Evolutionary conservation across 2,329 filamentous ascomycete species (phyloP).

Genomic region (Zymoseptoria passerinii): DNA sequence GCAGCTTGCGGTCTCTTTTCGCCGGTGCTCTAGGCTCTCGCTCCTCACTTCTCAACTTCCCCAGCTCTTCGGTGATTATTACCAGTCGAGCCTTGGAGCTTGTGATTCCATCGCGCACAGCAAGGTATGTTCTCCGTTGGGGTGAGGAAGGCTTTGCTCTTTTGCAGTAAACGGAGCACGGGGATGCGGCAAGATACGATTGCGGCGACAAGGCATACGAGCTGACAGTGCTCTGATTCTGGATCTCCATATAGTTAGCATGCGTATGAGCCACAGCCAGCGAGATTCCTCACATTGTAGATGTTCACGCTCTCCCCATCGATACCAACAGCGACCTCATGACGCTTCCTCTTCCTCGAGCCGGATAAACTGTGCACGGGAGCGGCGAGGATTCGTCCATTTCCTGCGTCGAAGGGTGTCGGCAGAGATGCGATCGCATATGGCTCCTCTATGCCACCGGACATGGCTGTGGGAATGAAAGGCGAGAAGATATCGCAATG

Average conservation of each 20-base stretch:
- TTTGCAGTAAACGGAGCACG: slow-evolving; percentile 51
- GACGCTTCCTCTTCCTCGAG: slow-evolving; percentile 53
- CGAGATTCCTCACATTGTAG: slow-evolving; percentile 45
- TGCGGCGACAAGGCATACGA: slow-evolving; percentile 56
- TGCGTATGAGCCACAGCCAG: background rate
- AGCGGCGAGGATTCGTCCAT: slow-evolving; percentile 35
- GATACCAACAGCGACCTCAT: slow-evolving; percentile 51
- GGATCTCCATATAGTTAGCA: slow-evolving; percentile 38
- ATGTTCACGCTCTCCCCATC: slow-evolving; percentile 56
- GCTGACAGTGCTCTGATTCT: slow-evolving; percentile 51
- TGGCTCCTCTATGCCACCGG: slow-evolving; percentile 26
- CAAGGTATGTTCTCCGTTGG: slow-evolving; percentile 50
- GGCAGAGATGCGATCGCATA: slow-evolving; percentile 38
- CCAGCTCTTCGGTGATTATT: slow-evolving; percentile 45
- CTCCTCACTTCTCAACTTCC: slow-evolving; percentile 13
- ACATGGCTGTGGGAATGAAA: slow-evolving; percentile 9
- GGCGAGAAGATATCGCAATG: background rate
- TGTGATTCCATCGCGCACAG: slow-evolving; percentile 38
- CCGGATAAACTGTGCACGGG: slow-evolving; percentile 48
- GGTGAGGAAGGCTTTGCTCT: slow-evolving; percentile 35
- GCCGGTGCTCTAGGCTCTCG: slow-evolving; percentile 24
- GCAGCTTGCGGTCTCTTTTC: slow-evolving; percentile 25
- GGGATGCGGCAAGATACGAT: slow-evolving; percentile 48
- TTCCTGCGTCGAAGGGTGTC: slow-evolving; percentile 33
- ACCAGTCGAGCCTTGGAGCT: slow-evolving; percentile 44